Evolutionary conservation across 495 filamentous ascomycete genomes (phyloP), one percentile per base, ranked within the genome.

Genomic region (Aspergillus cavernicola): DNA sequence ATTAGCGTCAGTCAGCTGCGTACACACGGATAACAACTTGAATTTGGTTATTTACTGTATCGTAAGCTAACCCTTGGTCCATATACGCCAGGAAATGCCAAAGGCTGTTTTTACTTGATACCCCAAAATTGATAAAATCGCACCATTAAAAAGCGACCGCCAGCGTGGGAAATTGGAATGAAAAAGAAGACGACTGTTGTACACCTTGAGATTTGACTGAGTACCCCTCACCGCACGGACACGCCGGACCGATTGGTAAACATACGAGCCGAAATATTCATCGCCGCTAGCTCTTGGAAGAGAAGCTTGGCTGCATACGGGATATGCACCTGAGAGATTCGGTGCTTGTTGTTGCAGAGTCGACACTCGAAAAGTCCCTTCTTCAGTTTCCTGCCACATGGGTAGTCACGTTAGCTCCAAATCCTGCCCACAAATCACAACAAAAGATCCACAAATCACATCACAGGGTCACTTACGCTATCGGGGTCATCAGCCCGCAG

Each of bases 231-330:
- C 57, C 74, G 74, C 54, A 77, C 71, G 42, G 74, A 77, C 50
- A 77, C 72, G 9, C 74, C 74, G 26, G 74, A 77, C 19, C 74
- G 71, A 58, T 88, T 87, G 51, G 91, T 97, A 70, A 92, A 97
- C 91, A 99, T 91, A 66, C 93, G 84, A 16, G 92, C 82, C 15
- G 93, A 91, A 66, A 99, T 97, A 73, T 97, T 97, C 93, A 99
- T 99, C 48, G 90, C 84, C 66, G 87, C 86, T 57, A 99, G 77
- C 77, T 99, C 93, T 74, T 99, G 93, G 84, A 99, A 97, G 50
- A 99, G 80, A 50, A 99, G 80, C 77, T 99, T 99, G 60, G 95
- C 93, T 18, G 93, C 93, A 66, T 99, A 99, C 15, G 93, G 93
- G 60, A 99, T 92, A 65, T 96, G 87, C 38, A 99, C 84, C 71